Conservation (phyloP, 352 stramenopile genomes). For the Phytophthora sp. region DNA sequence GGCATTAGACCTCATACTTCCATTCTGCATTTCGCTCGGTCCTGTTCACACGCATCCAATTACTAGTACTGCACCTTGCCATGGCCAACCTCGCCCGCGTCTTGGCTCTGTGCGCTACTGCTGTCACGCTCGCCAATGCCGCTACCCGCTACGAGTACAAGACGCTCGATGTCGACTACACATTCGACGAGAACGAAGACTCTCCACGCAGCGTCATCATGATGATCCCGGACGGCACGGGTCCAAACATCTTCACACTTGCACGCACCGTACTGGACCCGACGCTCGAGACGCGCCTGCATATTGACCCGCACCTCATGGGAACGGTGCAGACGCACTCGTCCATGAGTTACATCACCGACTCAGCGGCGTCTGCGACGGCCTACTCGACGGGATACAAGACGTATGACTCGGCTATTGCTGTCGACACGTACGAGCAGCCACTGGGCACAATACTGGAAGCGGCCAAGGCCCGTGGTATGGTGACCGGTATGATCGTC, state of each 20-base stretch:
- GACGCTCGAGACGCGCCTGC: conserved; percentile 54
- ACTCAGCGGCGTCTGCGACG: conserved; percentile 60
- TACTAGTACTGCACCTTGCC: background rate
- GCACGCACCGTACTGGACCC: conserved; percentile 64
- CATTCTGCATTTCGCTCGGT: conserved; percentile 11
- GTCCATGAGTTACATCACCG: conserved; percentile 72
- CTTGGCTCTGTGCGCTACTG: conserved; percentile 21
- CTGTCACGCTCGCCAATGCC: conserved; percentile 33
- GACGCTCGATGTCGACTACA: conserved; percentile 68
- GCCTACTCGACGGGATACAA: conserved; percentile 71
- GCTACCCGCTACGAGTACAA: conserved; percentile 63
- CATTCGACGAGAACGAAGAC: conserved; percentile 53
- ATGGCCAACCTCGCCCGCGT: conserved; percentile 48
- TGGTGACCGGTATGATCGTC: conserved; percentile 75
- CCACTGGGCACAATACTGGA: conserved; percentile 69
- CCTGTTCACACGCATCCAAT: background rate
- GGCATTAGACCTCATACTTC: too few relatives aligned
- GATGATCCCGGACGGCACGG: conserved; percentile 77
- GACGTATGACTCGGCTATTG: conserved; percentile 67
- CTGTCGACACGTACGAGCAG: conserved; percentile 61
- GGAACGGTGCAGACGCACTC: conserved; percentile 68
- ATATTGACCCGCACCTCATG: conserved; percentile 65
- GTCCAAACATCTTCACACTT: conserved; percentile 68
- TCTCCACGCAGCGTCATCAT: conserved; percentile 64
- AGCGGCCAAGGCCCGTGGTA: conserved; percentile 62